A percentile compares a stretch with the other conserved stretches of the same genome.
Evolutionary conservation across 345 rosid genomes (phyloP).

Genomic region (Lenwebbia sp.): DNA sequence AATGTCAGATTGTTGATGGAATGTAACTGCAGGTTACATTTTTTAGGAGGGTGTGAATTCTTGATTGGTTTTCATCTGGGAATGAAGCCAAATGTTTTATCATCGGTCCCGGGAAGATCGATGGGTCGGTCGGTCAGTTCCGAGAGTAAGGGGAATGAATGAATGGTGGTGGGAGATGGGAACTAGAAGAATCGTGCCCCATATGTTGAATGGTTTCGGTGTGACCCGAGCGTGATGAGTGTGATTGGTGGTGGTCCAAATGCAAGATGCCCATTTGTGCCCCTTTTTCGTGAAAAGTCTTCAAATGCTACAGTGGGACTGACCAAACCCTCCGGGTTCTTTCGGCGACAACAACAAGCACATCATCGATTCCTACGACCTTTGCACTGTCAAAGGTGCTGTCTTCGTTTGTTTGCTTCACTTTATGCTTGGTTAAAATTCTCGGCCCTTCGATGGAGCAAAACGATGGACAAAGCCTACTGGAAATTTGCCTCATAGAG

Average conservation of each 20-base stretch:
- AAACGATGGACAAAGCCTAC: neutral
- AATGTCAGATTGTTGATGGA: neutral
- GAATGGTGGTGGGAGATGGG: conserved; percentile 10
- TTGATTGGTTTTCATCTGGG: neutral
- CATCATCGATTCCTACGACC: neutral
- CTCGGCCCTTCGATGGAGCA: neutral
- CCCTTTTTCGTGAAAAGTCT: neutral
- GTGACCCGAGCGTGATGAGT: neutral
- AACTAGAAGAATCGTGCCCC: conserved; percentile 6
- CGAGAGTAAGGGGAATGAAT: neutral
- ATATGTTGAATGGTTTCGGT: conserved; percentile 12
- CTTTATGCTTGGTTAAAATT: neutral
- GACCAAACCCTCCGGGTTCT: neutral
- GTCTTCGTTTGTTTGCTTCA: neutral
- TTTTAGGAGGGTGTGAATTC: neutral
- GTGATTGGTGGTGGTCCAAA: neutral
- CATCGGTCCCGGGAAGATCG: neutral
- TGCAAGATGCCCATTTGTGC: neutral
- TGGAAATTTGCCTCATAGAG: neutral
- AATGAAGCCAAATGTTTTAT: neutral
- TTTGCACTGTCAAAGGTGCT: neutral
- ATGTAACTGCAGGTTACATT: neutral
- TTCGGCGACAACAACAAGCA: neutral
- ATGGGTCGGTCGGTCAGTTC: neutral
- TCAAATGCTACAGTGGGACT: neutral